Conservation (phyloP, 2,329 filamentous ascomycete genomes). For the Colletotrichum musicola region DNA sequence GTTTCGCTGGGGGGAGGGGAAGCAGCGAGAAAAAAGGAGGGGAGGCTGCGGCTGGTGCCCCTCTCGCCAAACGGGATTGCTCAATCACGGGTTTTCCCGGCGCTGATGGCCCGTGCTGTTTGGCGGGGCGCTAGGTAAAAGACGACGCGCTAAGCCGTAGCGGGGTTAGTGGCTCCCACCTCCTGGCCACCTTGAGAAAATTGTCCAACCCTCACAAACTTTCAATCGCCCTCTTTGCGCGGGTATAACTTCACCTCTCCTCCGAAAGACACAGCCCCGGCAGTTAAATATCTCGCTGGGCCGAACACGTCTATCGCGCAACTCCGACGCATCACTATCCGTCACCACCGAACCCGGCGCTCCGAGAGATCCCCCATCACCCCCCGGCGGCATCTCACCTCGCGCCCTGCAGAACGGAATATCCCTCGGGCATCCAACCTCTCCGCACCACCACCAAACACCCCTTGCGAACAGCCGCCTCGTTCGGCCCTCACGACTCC, state of each 20-base stretch:
- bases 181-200: conserved; percentile 55
- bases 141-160: conserved; percentile 25
- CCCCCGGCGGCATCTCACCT: conserved; percentile 11
- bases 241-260: conserved; percentile 58
- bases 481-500: conserved; percentile 28
- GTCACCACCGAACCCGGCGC: conserved; percentile 28
- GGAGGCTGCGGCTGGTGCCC: conserved; percentile 1
- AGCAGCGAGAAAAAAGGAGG: too few species aligned
- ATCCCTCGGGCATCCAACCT: conserved; percentile 37
- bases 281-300: conserved; percentile 39
- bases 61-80: conserved; percentile 34
- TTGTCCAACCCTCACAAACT: conserved; percentile 57
- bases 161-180: conserved; percentile 55
- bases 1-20: neutral
- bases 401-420: conserved; percentile 17
- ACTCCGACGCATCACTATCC: conserved; percentile 42
- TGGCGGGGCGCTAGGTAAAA: conserved; percentile 38
- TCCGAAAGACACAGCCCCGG: conserved; percentile 54
- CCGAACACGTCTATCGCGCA: conserved; percentile 52
- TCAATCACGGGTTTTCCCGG: conserved; percentile 40
- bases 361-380: conserved; percentile 5
- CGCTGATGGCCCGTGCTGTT: conserved; percentile 20
- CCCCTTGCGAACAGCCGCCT: conserved; percentile 33
- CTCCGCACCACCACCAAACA: conserved; percentile 36
- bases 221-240: conserved; percentile 52